Conservation (phyloP, 768 basidiomycete genomes). For the Panellus pusillus region DNA sequence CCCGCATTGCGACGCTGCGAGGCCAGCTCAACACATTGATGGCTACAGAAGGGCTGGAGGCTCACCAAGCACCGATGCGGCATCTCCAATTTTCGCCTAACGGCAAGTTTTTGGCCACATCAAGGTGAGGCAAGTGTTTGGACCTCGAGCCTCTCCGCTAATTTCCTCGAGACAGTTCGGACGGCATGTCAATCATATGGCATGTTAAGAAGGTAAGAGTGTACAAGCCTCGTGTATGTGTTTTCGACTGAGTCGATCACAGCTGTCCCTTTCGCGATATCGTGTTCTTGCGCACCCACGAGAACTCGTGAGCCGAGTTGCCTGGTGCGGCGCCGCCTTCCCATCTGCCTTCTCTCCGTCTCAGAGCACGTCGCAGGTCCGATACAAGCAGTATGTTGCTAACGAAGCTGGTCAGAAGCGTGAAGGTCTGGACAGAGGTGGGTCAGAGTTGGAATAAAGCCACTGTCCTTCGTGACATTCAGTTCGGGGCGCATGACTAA, state of each 20-base stretch:
- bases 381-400: constrained; percentile 61
- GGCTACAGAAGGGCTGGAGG: constrained; percentile 58
- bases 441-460: constrained; percentile 17
- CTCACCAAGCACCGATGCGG: constrained; percentile 66
- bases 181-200: constrained; percentile 67
- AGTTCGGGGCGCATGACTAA: constrained; percentile 3
- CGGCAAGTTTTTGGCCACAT: constrained; percentile 72
- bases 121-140: constrained; percentile 43
- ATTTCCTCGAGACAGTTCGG: constrained; percentile 52
- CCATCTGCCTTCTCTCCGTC: background rate
- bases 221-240: background rate
- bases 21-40: constrained; percentile 56
- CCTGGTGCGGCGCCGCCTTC: constrained; percentile 45
- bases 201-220: constrained; percentile 55
- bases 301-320: constrained; percentile 77
- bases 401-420: constrained; percentile 61
- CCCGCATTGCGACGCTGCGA: constrained; percentile 32
- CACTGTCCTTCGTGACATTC: constrained; percentile 6
- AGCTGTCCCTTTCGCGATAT: constrained; percentile 62
- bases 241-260: constrained; percentile 8
- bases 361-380: constrained; percentile 43
- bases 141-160: background rate
- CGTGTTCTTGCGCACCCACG: constrained; percentile 65
- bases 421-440: constrained; percentile 77
- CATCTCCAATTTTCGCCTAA: constrained; percentile 78